Conservation (phyloP, 352 stramenopile genomes). For the Phytophthora cactorum region DNA sequence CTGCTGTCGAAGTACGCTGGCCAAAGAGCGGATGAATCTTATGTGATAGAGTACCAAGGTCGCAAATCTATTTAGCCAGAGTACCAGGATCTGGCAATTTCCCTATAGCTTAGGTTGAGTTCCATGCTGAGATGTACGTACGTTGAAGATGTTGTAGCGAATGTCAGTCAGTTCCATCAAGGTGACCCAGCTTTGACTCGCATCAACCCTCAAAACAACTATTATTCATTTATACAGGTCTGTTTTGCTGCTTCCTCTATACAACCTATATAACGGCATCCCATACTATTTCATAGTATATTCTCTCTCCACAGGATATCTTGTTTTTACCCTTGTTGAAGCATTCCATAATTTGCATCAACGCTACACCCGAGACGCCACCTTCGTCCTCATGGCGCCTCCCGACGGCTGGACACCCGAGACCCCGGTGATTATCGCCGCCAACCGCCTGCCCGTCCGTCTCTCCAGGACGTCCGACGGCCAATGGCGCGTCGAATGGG, state of each 20-base stretch:
- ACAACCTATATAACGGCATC: not conserved
- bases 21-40: too few species aligned
- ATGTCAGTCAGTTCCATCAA: too few species aligned
- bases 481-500: conserved; percentile 74
- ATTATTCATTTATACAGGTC: too few species aligned
- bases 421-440: conserved; percentile 76
- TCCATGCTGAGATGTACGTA: too few species aligned
- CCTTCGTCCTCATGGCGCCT: conserved; percentile 12
- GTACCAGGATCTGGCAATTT: too few species aligned
- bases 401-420: conserved; percentile 54
- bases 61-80: too few species aligned
- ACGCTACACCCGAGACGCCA: conserved; percentile 1
- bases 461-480: conserved; percentile 25
- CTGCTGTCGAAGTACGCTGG: too few species aligned
- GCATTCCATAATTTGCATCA: not conserved
- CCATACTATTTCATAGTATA: not conserved
- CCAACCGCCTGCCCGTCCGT: conserved; percentile 70
- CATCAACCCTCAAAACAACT: not conserved
- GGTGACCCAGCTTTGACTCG: too few species aligned
- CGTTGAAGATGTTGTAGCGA: too few species aligned
- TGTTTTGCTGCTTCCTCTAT: not conserved
- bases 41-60: too few species aligned
- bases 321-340: conserved; percentile 11
- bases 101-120: too few species aligned
- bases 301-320: not conserved